Conservation (phyloP, 305 asterid species). For the Solanum hybrid region DNA sequence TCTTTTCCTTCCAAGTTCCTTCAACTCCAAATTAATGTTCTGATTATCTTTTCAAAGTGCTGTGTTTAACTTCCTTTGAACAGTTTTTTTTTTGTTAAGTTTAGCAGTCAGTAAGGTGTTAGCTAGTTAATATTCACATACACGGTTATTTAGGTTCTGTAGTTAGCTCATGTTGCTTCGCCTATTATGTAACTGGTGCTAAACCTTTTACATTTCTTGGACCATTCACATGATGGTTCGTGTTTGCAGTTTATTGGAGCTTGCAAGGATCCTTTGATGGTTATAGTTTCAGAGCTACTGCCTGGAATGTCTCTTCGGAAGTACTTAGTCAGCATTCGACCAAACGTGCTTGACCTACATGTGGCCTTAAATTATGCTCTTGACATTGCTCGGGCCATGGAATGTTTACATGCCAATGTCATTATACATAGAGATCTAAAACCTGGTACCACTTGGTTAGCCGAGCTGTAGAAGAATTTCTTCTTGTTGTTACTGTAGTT, state of each 20-base stretch:
- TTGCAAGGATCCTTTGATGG: slow-evolving; percentile 96
- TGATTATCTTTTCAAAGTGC: not conserved
- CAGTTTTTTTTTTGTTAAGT: not conserved
- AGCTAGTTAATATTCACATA: not conserved
- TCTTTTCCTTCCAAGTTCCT: not conserved
- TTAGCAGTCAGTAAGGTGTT: not conserved
- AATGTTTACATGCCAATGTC: slow-evolving; percentile 86
- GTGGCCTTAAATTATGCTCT: slow-evolving; percentile 71
- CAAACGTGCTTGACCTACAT: slow-evolving; percentile 63
- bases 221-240: not conserved
- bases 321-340: slow-evolving; percentile 65
- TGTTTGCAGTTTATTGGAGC: slow-evolving; percentile 88
- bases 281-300: slow-evolving; percentile 78
- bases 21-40: not conserved
- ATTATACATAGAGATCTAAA: slow-evolving; percentile 91
- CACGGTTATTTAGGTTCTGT: not conserved
- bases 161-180: not conserved
- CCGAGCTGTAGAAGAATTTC: slow-evolving; percentile 21
- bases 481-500: slow-evolving; percentile 3
- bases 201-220: not conserved
- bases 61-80: not conserved
- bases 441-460: slow-evolving; percentile 61
- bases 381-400: slow-evolving; percentile 89
- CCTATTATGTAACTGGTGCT: not conserved
- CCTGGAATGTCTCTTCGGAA: slow-evolving; percentile 93